Evolutionary conservation across 805 yeast genomes (phyloP).

Genomic region (Candida golubevii): DNA sequence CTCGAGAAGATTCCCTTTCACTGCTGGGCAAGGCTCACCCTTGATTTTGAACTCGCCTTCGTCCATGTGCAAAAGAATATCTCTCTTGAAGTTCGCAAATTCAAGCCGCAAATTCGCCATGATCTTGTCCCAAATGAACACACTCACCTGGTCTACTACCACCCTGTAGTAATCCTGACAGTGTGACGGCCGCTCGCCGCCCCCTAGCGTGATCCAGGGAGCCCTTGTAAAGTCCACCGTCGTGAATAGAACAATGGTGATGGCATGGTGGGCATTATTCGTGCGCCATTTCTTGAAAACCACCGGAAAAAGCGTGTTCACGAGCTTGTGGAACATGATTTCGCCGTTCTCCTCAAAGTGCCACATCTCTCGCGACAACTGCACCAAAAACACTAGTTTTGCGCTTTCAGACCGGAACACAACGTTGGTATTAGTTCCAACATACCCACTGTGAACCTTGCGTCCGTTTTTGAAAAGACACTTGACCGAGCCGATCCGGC

Average conservation of each 20-base stretch:
- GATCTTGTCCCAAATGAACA: slow-evolving; percentile 84
- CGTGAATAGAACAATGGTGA: slow-evolving; percentile 84
- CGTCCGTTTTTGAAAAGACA: slow-evolving; percentile 64
- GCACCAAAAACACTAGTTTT: slow-evolving; percentile 74
- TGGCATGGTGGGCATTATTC: slow-evolving; percentile 82
- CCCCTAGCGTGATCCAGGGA: slow-evolving; percentile 54
- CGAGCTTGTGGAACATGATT: slow-evolving; percentile 85
- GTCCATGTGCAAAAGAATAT: slow-evolving; percentile 51
- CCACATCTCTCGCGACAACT: slow-evolving; percentile 95
- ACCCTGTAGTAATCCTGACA: slow-evolving; percentile 83
- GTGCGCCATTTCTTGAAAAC: slow-evolving; percentile 86
- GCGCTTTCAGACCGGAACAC: slow-evolving; percentile 92
- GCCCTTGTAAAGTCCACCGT: slow-evolving; percentile 58
- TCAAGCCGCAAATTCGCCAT: slow-evolving; percentile 85
- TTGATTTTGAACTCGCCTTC: slow-evolving; percentile 31
- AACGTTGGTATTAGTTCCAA: slow-evolving; percentile 70
- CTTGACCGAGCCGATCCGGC: slow-evolving; percentile 59
- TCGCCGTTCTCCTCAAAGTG: slow-evolving; percentile 96
- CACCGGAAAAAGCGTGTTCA: slow-evolving; percentile 87
- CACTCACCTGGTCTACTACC: slow-evolving; percentile 91
- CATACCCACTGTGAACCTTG: slow-evolving; percentile 68
- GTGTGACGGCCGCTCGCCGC: slow-evolving; percentile 67
- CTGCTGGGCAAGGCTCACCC: slow-evolving; percentile 71
- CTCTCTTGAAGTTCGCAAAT: slow-evolving; percentile 75
- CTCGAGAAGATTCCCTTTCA: slow-evolving; percentile 85